Percentiles rank a stretch among this genome's conserved stretches.
These are phyloP conservation scores for Panicum hallii DNA, from an alignment of 202 grass and related monocot species.

Conservation along the genomic window DNA sequence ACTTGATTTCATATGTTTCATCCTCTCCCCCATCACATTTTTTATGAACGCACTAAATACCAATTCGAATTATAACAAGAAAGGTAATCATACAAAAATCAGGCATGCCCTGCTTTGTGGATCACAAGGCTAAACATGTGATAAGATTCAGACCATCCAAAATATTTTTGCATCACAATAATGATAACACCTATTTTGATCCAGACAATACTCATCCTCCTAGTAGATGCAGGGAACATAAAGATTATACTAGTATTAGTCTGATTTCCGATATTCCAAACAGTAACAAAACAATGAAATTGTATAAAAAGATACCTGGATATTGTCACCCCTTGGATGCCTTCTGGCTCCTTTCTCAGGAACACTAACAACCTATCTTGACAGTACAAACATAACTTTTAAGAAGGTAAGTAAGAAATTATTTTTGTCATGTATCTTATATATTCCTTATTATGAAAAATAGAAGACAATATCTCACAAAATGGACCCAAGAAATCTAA, in stretches of 20 bases:
- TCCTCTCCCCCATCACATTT: background rate
- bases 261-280: conserved; percentile 14
- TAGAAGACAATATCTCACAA: background rate
- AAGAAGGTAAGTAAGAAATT: conserved; percentile 37
- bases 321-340: conserved; percentile 71
- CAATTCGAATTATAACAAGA: background rate
- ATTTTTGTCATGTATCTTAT: conserved; percentile 18
- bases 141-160: background rate
- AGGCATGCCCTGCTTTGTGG: background rate
- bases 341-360: conserved; percentile 75
- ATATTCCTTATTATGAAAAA: conserved; percentile 5
- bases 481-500: background rate
- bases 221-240: background rate
- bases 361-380: conserved; percentile 76
- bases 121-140: background rate
- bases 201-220: background rate
- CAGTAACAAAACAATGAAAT: background rate
- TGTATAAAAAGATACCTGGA: conserved; percentile 55
- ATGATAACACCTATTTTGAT: background rate
- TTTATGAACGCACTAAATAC: background rate
- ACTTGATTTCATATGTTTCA: background rate
- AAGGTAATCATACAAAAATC: conserved; percentile 10
- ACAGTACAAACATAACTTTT: conserved; percentile 44
- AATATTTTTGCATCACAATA: background rate
- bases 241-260: background rate